Conservation (phyloP, 1,284 basidiomycete genomes). For the Ganoderma lingzhi region DNA sequence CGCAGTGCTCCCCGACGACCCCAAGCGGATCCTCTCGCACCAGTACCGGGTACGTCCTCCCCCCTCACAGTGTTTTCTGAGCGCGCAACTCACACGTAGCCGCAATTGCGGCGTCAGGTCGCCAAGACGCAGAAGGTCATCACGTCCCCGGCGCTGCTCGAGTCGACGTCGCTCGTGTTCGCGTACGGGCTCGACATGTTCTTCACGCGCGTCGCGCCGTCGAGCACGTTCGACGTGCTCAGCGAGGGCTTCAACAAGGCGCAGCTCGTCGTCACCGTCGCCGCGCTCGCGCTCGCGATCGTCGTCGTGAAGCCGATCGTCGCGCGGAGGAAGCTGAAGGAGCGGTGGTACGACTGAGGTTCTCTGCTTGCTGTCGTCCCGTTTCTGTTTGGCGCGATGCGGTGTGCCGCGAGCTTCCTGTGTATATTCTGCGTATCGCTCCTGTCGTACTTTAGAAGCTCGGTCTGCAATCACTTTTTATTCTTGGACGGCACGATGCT, state of each 20-base stretch:
- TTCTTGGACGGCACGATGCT: too few species aligned
- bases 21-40: constrained; percentile 82
- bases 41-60: constrained; percentile 67
- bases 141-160: constrained; percentile 86
- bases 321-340: constrained; percentile 64
- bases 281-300: constrained; percentile 78
- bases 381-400: background rate
- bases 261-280: constrained; percentile 88
- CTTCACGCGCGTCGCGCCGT: constrained; percentile 84
- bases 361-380: background rate
- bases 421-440: background rate
- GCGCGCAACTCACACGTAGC: background rate
- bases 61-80: background rate
- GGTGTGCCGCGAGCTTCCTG: background rate
- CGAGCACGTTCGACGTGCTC: constrained; percentile 93
- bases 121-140: constrained; percentile 71
- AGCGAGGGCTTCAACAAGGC: constrained; percentile 93
- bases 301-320: constrained; percentile 82
- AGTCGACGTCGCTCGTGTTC: constrained; percentile 92
- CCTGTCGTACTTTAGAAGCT: background rate
- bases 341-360: constrained; percentile 63
- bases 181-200: constrained; percentile 91
- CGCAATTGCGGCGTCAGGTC: constrained; percentile 52
- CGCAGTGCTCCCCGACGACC: constrained; percentile 77
- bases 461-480: background rate